Evolutionary conservation across 164 flowering plant genomes (phyloP).

Genomic region (Houttuynia cordata): DNA sequence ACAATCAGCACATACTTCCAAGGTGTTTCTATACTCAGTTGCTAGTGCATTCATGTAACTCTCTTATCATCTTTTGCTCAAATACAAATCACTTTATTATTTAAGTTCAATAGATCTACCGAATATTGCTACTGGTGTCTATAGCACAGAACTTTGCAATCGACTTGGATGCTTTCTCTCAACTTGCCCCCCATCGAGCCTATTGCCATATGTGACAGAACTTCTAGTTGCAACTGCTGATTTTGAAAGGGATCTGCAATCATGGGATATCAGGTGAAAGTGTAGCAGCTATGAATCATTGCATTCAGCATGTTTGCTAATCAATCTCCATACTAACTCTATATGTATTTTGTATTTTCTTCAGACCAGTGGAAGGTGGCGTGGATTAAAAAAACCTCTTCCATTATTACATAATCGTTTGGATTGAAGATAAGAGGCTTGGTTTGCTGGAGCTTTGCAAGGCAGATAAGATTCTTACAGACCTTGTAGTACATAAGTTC

Average conservation of each 20-base stretch:
- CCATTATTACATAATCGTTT: constrained; percentile 67
- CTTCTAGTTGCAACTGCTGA: constrained; percentile 68
- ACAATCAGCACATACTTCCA: constrained; percentile 76
- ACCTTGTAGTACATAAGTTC: too few relatives aligned
- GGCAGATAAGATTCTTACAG: constrained; percentile 56
- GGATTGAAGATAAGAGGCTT: constrained; percentile 80
- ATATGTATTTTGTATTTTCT: not conserved
- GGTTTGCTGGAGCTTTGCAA: constrained; percentile 74
- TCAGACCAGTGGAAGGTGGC: constrained; percentile 64
- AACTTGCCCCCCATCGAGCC: constrained; percentile 78
- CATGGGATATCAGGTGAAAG: constrained; percentile 71
- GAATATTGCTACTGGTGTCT: constrained; percentile 70
- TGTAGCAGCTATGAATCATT: not conserved
- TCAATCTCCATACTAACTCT: not conserved
- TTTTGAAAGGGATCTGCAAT: constrained; percentile 64
- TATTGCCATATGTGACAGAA: constrained; percentile 68
- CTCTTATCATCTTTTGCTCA: not conserved
- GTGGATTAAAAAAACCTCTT: constrained; percentile 62
- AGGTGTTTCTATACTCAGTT: constrained; percentile 31
- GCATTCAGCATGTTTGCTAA: not conserved
- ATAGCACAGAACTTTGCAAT: constrained; percentile 69
- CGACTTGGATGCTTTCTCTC: constrained; percentile 59
- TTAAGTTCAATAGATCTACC: constrained; percentile 84
- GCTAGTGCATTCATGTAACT: not conserved
- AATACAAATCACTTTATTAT: not conserved